Percentiles rank a stretch among this genome's conserved stretches.
Evolutionary conservation across 768 basidiomycete genomes (phyloP).

Genomic region (Rhodotorula taiwanensis): DNA sequence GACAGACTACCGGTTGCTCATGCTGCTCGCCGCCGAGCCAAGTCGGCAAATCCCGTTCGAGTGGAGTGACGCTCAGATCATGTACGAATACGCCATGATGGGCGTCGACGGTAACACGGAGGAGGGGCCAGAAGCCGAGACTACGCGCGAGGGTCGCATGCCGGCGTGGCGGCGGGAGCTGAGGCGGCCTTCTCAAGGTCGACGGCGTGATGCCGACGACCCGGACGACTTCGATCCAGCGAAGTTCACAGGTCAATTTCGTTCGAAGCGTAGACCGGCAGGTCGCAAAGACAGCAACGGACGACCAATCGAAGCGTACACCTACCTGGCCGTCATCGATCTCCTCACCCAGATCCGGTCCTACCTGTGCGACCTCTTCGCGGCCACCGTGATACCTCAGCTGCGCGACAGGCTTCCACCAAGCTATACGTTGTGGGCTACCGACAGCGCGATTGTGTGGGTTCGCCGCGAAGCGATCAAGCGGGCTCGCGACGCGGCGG

Average conservation of each 20-base stretch:
- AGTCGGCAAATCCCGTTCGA: background rate
- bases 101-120: background rate
- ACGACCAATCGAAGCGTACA: background rate
- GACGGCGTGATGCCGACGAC: too few relatives aligned
- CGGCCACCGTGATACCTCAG: conserved; percentile 1
- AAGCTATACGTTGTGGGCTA: conserved; percentile 15
- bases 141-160: too few relatives aligned
- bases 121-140: background rate
- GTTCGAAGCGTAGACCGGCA: background rate
- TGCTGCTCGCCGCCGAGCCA: conserved; percentile 16
- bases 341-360: conserved; percentile 13
- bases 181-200: background rate
- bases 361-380: conserved; percentile 21
- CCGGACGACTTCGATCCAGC: too few relatives aligned
- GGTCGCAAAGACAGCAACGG: background rate
- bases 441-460: conserved; percentile 10
- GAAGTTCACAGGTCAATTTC: background rate
- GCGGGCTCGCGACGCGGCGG: background rate
- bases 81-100: conserved; percentile 15
- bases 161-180: too few relatives aligned
- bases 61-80: conserved; percentile 7
- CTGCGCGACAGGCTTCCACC: background rate
- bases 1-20: background rate
- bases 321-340: conserved; percentile 20
- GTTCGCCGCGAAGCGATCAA: conserved; percentile 8